Evolutionary conservation across 2,329 filamentous ascomycete species (phyloP), one percentile per base, ranked within the genome.

Genomic region (Cyanodermella asteris): DNA sequence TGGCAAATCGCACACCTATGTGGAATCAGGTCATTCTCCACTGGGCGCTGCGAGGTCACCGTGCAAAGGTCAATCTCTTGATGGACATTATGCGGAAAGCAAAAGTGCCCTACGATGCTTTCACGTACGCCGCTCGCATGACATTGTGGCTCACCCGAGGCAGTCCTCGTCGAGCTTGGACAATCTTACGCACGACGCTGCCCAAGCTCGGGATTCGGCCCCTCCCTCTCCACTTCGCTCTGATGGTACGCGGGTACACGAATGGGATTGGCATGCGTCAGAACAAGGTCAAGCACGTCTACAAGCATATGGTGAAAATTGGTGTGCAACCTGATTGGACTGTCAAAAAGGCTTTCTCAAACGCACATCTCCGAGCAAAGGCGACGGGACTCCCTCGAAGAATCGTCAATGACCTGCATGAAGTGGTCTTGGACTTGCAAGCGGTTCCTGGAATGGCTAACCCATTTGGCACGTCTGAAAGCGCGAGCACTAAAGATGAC

Each of bases 11-110:
- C 13, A 69, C 69, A 3, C 53, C 58, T 16, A 64, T 80, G 40
- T 93, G 77, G 76, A 91, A 93, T 40, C 58, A 66, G 26, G 49
- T 93, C 16, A 52, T 93, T 4, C 57, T 61, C 28, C 64, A 72
- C 31, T 61, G 80, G 42, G 76, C 75, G 5, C 51, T 64, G 28
- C 58, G 62, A 5, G 62, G 72, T 28, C 59, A 73, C 31, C 38
- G 69, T 15, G 42, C 52, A 13, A 53, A 53, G n/a, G 53, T 61
- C 10, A 55, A 61, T 33, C 51, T 55, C 26, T 43, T 65, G 3
- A 62, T 68, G 34, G 45, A 49, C 16, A 51, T 52, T 27, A 73
- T 75, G 64, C 45, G 56, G 23, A 39, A 50, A 4, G 43, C 51
- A 20, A 45, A 52, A 1, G 47, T 74, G 16, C 44, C 47, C 16